Conservation (phyloP, 2,329 filamentous ascomycete species). For the Sclerotinia nivalis region DNA sequence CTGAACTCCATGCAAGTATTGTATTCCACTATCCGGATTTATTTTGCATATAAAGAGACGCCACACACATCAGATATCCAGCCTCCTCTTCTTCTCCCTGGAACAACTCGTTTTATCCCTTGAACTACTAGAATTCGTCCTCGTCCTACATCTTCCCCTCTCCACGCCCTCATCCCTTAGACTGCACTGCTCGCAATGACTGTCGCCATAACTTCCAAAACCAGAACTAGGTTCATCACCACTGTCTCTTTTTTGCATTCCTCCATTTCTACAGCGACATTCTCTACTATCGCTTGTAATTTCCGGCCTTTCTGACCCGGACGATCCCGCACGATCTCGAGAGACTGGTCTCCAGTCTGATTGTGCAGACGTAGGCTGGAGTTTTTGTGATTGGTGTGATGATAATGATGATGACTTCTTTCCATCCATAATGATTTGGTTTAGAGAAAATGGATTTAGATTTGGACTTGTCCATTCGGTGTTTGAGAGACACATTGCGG, state of each 20-base stretch:
- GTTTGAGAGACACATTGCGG: slow-evolving; percentile 7
- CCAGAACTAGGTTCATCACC: neutral
- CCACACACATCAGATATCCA: slow-evolving; percentile 2
- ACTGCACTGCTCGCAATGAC: neutral
- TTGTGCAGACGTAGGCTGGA: slow-evolving; percentile 2
- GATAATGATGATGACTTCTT: neutral
- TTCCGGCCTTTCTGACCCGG: neutral
- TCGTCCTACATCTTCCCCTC: slow-evolving; percentile 16
- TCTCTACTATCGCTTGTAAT: neutral
- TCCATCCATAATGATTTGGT: slow-evolving; percentile 22
- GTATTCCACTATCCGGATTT: neutral
- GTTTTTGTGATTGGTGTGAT: slow-evolving; percentile 1
- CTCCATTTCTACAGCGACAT: neutral
- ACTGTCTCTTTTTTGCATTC: neutral
- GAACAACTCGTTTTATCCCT: slow-evolving; percentile 8
- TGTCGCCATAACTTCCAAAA: neutral
- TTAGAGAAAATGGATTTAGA: slow-evolving; percentile 6
- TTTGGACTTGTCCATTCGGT: neutral
- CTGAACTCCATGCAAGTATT: neutral
- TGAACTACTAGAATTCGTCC: slow-evolving; percentile 14
- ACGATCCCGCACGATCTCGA: slow-evolving; percentile 9
- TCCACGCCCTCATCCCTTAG: neutral
- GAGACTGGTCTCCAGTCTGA: slow-evolving; percentile 11
- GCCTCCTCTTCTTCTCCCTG: slow-evolving; percentile 7
- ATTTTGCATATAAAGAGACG: neutral